Evolutionary conservation across 129 eudicot species (phyloP), one percentile per base, ranked within the genome.

Genomic region (Escallonia herrerae): DNA sequence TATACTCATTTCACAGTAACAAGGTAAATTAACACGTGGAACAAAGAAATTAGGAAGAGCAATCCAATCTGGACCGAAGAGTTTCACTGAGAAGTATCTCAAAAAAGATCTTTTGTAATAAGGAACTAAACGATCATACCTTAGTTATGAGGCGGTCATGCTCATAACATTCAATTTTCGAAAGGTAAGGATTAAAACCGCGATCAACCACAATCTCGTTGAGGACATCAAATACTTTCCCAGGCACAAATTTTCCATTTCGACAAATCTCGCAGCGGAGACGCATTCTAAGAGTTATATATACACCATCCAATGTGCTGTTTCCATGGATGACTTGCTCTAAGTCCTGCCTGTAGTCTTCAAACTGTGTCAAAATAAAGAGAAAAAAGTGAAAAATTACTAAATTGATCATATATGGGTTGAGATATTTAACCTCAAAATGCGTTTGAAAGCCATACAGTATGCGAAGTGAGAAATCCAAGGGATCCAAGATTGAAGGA

Each of bases 401-500:
- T 22, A 22, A 22, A 22, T 22, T 1, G 1, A 22, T 22, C 33
- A 22, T 22, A 22, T 22, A 22, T 22, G 33, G 33, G 33, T 22
- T 22, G 33, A 45, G 43, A 14, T 2, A n/a, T 9, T 4, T 51
- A 15, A 47, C 45, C 52, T 58, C 43, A 41, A 47, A 64, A 42
- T 62, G 22, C 41, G 71, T 69, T 60, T 49, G 64, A 81, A 82
- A 77, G 40, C 67, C 84, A 49, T 83, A 89, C 99, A 39, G 81
- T 60, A 73, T 93, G 99, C 58, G 99, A 89, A 64, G 99, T 82
- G 74, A 93, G 99, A 80, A 93, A 93, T 49, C 99, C 99, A 11
- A 93, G 87, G 73, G 99, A 93, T 9, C 99, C 99, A 58, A 93
- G 99, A 82, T 93, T 93, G 77, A 93, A 93, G 5, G 99, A 93